A percentile compares a stretch with the other conserved stretches of the same genome.
These are phyloP conservation scores for Clarireedia homoeocarpa DNA, from an alignment of 2,329 filamentous ascomycete species.

Conservation along the genomic window DNA sequence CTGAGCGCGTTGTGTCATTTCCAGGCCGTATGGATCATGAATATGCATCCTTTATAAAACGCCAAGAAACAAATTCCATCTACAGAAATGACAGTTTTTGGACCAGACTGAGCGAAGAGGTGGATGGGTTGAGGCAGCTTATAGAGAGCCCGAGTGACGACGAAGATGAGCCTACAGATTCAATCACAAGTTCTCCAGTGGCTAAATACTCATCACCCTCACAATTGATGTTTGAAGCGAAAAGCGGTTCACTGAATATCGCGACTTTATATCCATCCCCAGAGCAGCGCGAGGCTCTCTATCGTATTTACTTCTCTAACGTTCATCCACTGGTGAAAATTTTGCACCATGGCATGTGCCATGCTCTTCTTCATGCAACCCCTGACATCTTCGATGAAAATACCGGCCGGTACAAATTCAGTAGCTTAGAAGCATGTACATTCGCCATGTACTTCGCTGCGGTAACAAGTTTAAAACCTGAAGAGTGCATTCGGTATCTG, in stretches of 20 bases:
- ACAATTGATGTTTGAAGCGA: slow-evolving; percentile 2
- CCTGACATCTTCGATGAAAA: neutral
- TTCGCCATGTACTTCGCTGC: slow-evolving; percentile 4
- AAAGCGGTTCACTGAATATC: neutral
- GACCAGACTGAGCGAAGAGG: slow-evolving; percentile 8
- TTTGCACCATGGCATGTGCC: neutral
- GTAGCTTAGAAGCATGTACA: neutral
- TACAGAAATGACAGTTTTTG: slow-evolving; percentile 7
- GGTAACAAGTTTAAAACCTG: slow-evolving; percentile 33
- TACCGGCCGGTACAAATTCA: slow-evolving; percentile 7
- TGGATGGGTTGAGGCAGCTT: slow-evolving; percentile 8
- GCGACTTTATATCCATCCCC: neutral
- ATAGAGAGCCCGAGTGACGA: slow-evolving; percentile 5
- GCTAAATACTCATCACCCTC: slow-evolving; percentile 5
- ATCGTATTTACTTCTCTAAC: slow-evolving; percentile 1
- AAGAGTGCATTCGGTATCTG: slow-evolving; percentile 39
- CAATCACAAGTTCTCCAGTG: neutral
- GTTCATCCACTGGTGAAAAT: slow-evolving; percentile 2
- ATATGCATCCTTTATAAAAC: slow-evolving; percentile 6
- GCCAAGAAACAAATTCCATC: slow-evolving; percentile 4
- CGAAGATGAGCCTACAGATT: slow-evolving; percentile 2
- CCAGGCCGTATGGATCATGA: slow-evolving; percentile 1
- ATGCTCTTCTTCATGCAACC: neutral
- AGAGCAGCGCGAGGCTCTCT: neutral
- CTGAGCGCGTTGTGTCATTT: neutral